phyloP scores from a whole-genome alignment of 2,329 filamentous ascomycete genomes.

The Colletotrichum sp. region DNA sequence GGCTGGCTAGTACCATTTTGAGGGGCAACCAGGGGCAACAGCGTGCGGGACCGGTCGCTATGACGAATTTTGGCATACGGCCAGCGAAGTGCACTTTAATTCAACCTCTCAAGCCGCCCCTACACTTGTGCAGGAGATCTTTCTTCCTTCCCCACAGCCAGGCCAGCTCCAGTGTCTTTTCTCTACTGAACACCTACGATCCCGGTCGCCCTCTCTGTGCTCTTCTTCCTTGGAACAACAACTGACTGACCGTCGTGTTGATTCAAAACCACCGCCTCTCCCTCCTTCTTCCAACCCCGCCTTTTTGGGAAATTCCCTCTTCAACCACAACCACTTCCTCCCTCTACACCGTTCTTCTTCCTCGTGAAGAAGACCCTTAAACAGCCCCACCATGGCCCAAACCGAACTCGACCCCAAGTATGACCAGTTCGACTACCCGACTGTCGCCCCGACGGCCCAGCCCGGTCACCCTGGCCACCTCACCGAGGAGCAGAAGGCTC shows the following conservation, averaged over 20 bases:
- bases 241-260: neutral
- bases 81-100: conserved; percentile 15
- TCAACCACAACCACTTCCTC: neutral
- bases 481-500: conserved; percentile 84
- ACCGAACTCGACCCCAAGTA: conserved; percentile 81
- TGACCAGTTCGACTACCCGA: conserved; percentile 94
- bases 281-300: neutral
- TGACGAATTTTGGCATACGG: conserved; percentile 21
- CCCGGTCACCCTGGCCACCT: conserved; percentile 88
- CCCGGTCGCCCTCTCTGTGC: neutral
- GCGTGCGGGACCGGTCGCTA: conserved; percentile 19
- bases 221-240: conserved; percentile 1
- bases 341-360: conserved; percentile 12
- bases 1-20: conserved; percentile 6
- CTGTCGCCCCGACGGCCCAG: conserved; percentile 71
- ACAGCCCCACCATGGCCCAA: conserved; percentile 19
- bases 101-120: conserved; percentile 14
- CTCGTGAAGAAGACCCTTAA: conserved; percentile 8
- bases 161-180: neutral
- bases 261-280: neutral
- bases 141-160: conserved; percentile 17
- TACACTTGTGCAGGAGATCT: conserved; percentile 16
- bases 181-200: conserved; percentile 11
- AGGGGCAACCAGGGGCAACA: conserved; percentile 18
- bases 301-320: conserved; percentile 8